phyloP scores from a whole-genome alignment of 306 rosid species.

The Vigna nakashimae region DNA sequence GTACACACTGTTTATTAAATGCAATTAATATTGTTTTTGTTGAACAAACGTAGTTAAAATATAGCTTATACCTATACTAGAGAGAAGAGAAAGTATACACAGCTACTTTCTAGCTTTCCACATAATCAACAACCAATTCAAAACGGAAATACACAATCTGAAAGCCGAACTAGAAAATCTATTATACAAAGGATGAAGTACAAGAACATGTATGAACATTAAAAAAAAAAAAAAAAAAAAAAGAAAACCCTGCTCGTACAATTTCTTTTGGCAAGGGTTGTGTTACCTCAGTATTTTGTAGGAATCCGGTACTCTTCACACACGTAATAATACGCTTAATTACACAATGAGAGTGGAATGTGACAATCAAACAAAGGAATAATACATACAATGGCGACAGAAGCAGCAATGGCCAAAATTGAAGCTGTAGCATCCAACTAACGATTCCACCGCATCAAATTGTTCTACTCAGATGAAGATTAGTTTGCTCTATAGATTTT shows the following conservation, averaged over 20 bases:
- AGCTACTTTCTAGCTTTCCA: not conserved
- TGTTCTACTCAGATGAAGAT: slow-evolving; percentile 51
- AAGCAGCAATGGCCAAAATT: slow-evolving; percentile 47
- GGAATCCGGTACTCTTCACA: slow-evolving; percentile 39
- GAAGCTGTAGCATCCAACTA: slow-evolving; percentile 50
- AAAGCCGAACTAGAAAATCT: slow-evolving; percentile 27
- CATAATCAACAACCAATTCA: not conserved
- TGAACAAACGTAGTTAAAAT: not conserved
- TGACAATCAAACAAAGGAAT: slow-evolving; percentile 55
- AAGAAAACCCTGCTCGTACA: slow-evolving; percentile 35
- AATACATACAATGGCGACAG: slow-evolving; percentile 63
- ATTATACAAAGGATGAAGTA: slow-evolving; percentile 43
- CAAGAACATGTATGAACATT: slow-evolving; percentile 1
- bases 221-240: not conserved
- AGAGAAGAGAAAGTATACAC: not conserved
- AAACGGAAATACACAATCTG: slow-evolving; percentile 7
- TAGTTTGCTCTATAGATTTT: slow-evolving; percentile 55
- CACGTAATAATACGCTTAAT: slow-evolving; percentile 36
- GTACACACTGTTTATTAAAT: too few species aligned
- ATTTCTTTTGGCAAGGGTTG: slow-evolving; percentile 49
- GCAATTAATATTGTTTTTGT: not conserved
- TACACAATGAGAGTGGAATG: slow-evolving; percentile 62
- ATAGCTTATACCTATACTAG: too few species aligned
- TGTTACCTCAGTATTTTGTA: slow-evolving; percentile 42
- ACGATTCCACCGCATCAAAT: slow-evolving; percentile 45